These are phyloP conservation scores for Xylaria sp. DNA, from an alignment of 2,329 filamentous ascomycete species.

Conservation along the genomic window DNA sequence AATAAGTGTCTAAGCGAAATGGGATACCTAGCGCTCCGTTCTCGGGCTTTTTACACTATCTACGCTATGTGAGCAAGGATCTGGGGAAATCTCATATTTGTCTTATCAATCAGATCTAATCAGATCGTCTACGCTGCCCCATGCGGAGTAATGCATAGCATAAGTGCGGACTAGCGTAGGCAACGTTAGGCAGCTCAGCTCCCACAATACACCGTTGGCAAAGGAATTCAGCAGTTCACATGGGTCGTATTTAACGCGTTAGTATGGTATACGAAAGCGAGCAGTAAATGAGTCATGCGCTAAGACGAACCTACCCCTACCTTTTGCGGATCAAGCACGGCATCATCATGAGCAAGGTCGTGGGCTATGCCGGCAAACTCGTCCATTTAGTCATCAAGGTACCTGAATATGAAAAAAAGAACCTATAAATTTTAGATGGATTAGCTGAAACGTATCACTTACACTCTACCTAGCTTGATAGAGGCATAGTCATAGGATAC, in stretches of 20 bases:
- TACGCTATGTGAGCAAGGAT: background rate
- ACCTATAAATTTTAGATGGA: no score
- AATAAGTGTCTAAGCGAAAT: conserved; percentile 11
- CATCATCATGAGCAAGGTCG: background rate
- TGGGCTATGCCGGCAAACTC: background rate
- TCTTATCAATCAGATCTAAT: conserved; percentile 42
- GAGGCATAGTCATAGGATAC: background rate
- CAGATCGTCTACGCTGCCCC: conserved; percentile 23
- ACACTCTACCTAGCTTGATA: background rate
- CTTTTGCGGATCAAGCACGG: background rate
- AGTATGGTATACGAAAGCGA: background rate
- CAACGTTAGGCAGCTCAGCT: conserved; percentile 7
- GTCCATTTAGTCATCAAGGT: no score
- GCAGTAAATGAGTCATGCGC: conserved; percentile 8
- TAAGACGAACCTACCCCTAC: background rate
- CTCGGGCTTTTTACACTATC: background rate
- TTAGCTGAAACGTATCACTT: background rate
- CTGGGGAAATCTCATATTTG: background rate
- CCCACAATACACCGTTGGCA: no score
- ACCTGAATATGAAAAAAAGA: background rate
- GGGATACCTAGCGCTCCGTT: conserved; percentile 2
- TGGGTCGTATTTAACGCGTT: background rate
- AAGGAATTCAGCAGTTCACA: no score
- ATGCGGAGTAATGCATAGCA: background rate
- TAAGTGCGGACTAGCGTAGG: background rate